Evolutionary conservation across 2,329 filamentous ascomycete species (phyloP), one percentile per base, ranked within the genome.

Genomic region (Pseudogymnoascus sp.): DNA sequence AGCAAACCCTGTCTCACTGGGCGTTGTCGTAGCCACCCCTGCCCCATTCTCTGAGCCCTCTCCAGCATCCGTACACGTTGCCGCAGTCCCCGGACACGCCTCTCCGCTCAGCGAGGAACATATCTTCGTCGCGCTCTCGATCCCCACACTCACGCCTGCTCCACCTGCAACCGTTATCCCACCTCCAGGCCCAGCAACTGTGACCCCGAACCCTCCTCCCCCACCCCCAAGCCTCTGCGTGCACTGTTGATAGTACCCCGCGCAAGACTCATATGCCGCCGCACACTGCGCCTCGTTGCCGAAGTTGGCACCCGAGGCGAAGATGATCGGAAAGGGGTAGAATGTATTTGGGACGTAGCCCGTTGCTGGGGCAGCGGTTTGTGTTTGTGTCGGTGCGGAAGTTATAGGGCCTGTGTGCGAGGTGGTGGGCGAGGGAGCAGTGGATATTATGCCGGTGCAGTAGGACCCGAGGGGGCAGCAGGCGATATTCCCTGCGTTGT

Each of bases 321-420:
- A 74, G 61, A 85, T 78, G 69, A 83, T 82, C 1, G 84, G 84
- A 71, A 86, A 87, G 10, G 81, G 78, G 71, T 86, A 87, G 72
- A 82, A 86, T 26, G 75, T 68, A 70, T 87, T 87, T 44, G 78
- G 73, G 17, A 87, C 82, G 70, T 79, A 84, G 35, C 82, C 83
- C 19, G 76, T 75, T 1, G 74, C 69, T 19, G 74, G 72, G 2
- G 77, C 65, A 9, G 66, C 64, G 3, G 64, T 65, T 13, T 62
- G 35, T n/a, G 62, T 65, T 10, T 64, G 61, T 17, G 67, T 68
- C n/a, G 64, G 21, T 31, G 29, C 37, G n/a, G 63, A 31, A 7
- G 40, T 63, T 35, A 64, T 64, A 15, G 44, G 19, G 15, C 23
- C 33, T 63, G 17, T 31, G 3, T 33, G 19, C n/a, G 33, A 15